Conservation (phyloP, 192 early-diverging fungal species). For the Coemansia sp. region DNA sequence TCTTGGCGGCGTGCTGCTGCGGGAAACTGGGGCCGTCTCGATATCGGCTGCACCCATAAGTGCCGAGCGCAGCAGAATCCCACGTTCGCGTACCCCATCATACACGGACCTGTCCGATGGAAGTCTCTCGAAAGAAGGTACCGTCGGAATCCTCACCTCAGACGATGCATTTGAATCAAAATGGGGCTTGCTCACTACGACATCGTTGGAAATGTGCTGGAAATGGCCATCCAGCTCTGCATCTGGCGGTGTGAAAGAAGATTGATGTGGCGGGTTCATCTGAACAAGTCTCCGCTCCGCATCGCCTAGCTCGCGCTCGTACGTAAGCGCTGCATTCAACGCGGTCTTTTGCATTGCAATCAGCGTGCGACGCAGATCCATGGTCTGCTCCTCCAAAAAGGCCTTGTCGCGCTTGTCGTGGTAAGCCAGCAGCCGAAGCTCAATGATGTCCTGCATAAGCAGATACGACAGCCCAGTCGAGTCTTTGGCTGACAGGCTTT, state of each 20-base stretch:
- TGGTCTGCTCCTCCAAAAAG: conserved; percentile 36
- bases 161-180: not conserved
- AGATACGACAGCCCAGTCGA: conserved; percentile 37
- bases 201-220: not conserved
- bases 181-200: not conserved
- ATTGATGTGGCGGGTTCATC: conserved; percentile 12
- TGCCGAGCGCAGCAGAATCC: conserved; percentile 46
- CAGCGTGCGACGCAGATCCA: conserved; percentile 52
- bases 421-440: conserved; percentile 33
- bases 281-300: conserved; percentile 36
- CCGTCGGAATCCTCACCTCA: not conserved
- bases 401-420: conserved; percentile 33
- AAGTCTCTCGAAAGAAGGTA: conserved; percentile 2
- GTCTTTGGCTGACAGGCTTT: conserved; percentile 24
- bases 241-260: not conserved
- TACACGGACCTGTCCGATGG: conserved; percentile 29
- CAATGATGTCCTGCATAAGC: conserved; percentile 51
- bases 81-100: conserved; percentile 47
- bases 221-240: not conserved
- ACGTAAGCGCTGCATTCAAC: conserved; percentile 42
- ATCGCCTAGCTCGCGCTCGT: conserved; percentile 51
- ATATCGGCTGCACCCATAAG: conserved; percentile 25
- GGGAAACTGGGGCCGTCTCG: not conserved
- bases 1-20: not conserved
- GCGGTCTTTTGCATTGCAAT: conserved; percentile 54